Base-by-base conservation (phyloP, 305 asterid genomes). In the Solanum hybrid region DNA sequence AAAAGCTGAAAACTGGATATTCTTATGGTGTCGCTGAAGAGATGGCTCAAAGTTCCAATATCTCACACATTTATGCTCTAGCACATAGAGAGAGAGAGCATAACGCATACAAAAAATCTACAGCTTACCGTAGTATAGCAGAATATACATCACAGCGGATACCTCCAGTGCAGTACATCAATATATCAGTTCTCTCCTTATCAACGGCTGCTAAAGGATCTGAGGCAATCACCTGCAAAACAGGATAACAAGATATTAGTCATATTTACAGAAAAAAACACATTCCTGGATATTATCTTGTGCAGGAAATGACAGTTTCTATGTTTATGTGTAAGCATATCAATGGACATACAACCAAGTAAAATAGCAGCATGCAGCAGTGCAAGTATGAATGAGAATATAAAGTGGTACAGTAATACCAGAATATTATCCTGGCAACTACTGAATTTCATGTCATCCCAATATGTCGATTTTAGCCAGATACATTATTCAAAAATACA, bases 141-240 rank as follows among this genome's bases (percentile, higher is more conserved):
- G 99, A 96, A 94, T 96, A 97, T 87, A 97, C 98, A 46, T 96
- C 99, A 16, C 99, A 97, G 89, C 99, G 97, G 89, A 97, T 97
- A 86, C 99, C 98, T 89, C 99, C 99, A 17, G 99, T 97, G 91
- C 99, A 97, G 93, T 97, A 97, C 99, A 97, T 97, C 93, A 97
- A 89, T 91, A 96, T 91, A 91, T 96, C 96, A 31, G 98, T 96
- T 79, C 91, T 94, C 93, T 94, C 99, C 93, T 92, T 96, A 92
- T 97, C 96, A 85, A 93, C 95, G 85, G 81, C 87, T 88, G 95
- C 95, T 92, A 96, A 93, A 92, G 99, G 98, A 93, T 97, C 99
- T 86, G 98, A 92, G 76, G 90, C 93, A 86, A 90, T 85, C 26
- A 91, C 94, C 98, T 96, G 91, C 89, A 88, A 72, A 82, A 60